These are phyloP conservation scores for Erysimum cheiri DNA, from an alignment of 441 rosid species.

Conservation along the genomic window DNA sequence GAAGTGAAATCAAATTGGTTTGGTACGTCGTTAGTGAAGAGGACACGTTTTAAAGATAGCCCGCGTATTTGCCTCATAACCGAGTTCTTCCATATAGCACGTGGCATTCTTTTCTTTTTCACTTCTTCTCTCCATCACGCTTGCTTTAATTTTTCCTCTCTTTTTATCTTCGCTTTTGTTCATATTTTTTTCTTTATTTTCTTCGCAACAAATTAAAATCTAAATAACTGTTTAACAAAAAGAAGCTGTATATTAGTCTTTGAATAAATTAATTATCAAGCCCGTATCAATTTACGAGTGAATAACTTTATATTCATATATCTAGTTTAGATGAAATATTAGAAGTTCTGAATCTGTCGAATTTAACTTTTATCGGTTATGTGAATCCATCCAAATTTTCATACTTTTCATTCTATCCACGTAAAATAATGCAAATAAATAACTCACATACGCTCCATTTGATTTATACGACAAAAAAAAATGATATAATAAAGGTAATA, in stretches of 20 bases:
- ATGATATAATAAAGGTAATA: not conserved
- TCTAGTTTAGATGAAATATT: not conserved
- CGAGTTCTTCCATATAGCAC: conserved; percentile 36
- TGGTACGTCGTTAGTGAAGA: conserved; percentile 40
- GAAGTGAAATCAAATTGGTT: conserved; percentile 44
- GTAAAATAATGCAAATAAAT: not conserved
- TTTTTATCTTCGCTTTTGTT: conserved; percentile 14
- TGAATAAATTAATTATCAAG: too few relatives aligned
- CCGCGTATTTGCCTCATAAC: conserved; percentile 57
- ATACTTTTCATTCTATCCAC: not conserved
- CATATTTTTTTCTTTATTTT: not conserved
- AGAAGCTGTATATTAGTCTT: not conserved
- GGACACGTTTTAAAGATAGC: conserved; percentile 47
- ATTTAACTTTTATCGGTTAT: not conserved
- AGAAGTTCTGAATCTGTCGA: not conserved
- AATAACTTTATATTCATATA: not conserved
- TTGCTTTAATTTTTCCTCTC: conserved; percentile 25
- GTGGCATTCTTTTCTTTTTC: conserved; percentile 37
- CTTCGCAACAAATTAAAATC: not conserved
- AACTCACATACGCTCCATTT: not conserved
- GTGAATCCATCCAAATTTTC: not conserved
- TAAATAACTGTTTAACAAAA: not conserved
- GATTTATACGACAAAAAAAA: not conserved
- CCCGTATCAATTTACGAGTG: not conserved
- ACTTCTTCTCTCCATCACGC: conserved; percentile 45